Conservation (phyloP, 1,284 basidiomycete genomes). For the Phellopilus nigrolimitatus region DNA sequence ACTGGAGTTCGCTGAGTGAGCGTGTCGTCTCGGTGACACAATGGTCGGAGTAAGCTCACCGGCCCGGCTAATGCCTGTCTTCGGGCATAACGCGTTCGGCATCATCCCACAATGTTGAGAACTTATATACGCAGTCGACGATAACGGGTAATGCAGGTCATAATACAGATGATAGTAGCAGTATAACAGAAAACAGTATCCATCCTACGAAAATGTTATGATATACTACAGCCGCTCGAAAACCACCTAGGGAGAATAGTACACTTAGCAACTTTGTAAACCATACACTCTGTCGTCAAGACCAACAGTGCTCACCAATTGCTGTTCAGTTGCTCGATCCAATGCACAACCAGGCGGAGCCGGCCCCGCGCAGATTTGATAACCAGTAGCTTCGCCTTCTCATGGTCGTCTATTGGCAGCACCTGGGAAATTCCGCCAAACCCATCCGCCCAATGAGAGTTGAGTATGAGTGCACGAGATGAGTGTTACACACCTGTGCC, state of each 20-base stretch:
- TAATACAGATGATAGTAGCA: conserved; percentile 13
- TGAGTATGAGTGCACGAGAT: not conserved
- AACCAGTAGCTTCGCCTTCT: conserved; percentile 92
- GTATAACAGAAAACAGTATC: conserved; percentile 7
- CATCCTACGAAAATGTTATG: conserved; percentile 24
- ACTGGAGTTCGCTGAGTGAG: conserved; percentile 17
- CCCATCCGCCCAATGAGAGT: conserved; percentile 1
- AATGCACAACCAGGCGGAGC: conserved; percentile 81
- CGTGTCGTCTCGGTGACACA: not conserved
- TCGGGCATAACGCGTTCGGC: no score
- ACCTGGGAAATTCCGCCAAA: conserved; percentile 37
- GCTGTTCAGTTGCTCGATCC: conserved; percentile 80
- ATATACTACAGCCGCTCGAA: conserved; percentile 41
- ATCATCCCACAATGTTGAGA: no score
- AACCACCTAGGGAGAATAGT: conserved; percentile 39
- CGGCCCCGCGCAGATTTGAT: conserved; percentile 78
- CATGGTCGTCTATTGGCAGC: conserved; percentile 92
- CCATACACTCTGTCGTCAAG: conserved; percentile 1
- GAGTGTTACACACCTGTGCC: conserved; percentile 49
- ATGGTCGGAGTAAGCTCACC: not conserved
- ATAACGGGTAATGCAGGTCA: not conserved
- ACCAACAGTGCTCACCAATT: conserved; percentile 48
- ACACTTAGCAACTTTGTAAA: conserved; percentile 11
- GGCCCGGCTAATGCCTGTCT: no score
- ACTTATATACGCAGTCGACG: no score